phyloP scores from a whole-genome alignment of 345 rosid species.

The Gossypium anomalum region DNA sequence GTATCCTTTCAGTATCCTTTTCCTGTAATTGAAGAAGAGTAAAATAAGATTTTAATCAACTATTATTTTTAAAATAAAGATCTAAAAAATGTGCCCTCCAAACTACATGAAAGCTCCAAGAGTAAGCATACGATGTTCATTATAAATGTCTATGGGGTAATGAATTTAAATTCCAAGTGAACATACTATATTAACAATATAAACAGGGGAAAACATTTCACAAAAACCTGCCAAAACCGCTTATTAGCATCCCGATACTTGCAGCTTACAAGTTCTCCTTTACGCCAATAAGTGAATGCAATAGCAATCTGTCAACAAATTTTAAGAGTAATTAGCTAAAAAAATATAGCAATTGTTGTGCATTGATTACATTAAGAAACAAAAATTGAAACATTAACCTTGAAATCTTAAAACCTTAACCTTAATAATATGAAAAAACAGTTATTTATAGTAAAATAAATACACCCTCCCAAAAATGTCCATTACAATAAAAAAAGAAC shows the following conservation, averaged over 20 bases:
- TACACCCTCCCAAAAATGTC: neutral
- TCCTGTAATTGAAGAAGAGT: constrained; percentile 51
- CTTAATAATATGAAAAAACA: neutral
- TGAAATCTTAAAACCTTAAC: neutral
- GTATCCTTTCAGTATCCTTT: constrained; percentile 63
- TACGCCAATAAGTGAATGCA: constrained; percentile 79
- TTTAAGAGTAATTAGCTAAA: constrained; percentile 15
- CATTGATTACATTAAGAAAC: neutral
- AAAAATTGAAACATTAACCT: neutral
- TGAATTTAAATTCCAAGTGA: neutral
- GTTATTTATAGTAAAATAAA: neutral
- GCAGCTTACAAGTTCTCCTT: constrained; percentile 72
- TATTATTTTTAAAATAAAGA: neutral
- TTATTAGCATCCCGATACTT: constrained; percentile 65
- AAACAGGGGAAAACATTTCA: constrained; percentile 7
- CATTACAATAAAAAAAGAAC: neutral
- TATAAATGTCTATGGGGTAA: neutral
- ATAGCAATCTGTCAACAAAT: constrained; percentile 57
- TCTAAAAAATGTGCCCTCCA: neutral
- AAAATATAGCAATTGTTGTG: neutral
- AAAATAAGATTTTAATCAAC: constrained; percentile 7
- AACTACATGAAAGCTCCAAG: neutral
- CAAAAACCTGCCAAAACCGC: constrained; percentile 75
- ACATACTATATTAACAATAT: neutral
- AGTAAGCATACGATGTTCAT: neutral